Base-by-base conservation (phyloP, 192 early-diverging fungal species). In the Dispira parvispora region DNA sequence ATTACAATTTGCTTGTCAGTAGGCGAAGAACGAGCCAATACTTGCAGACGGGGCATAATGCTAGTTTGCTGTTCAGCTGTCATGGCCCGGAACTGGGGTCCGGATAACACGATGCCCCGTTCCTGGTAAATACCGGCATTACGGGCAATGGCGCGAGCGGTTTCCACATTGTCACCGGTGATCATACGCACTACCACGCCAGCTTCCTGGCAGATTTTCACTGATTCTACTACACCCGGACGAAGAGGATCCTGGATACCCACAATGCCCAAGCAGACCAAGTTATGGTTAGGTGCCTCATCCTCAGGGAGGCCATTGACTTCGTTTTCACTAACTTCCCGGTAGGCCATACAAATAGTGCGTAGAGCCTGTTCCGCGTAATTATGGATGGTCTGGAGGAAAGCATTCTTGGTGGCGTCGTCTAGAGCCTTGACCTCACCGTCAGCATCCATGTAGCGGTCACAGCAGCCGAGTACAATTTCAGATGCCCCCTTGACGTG, bases 141-240 rank as follows among this genome's bases (percentile, higher is more conserved):
- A 56, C 71, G 77, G 52, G 91, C 95, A 74, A 98, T 98, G 11
- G 92, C 88, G 23, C 79, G 78, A 8, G 95, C 95, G 20, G 95
- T 96, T 49, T 82, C 82, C 42, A 91, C 69, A 76, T 91, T 80
- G 77, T 96, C 82, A 61, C 84, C 82, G 14, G 82, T 88, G 63
- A 92, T 90, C 91, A 96, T 96, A 43, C 90, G 82, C 26, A 96
- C 88, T 62, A 81, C 76, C 26, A 96, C 88, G 64, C 92, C 91
- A 45, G 91, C 91, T 58, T 73, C 74, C 62, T 83, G 78, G 69
- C 91, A 96, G 44, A 69, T 67, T 20, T 74, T 69, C 20, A 96
- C 89, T 57, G 88, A 82, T 69, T 86, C 78, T n/a, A 79, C 74
- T 10, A 91, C 90, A 52, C 80, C 87, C 11, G 83, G 80, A 46